These are phyloP conservation scores for Mycena leptocephala DNA, from an alignment of 768 basidiomycete species.

Conservation along the genomic window DNA sequence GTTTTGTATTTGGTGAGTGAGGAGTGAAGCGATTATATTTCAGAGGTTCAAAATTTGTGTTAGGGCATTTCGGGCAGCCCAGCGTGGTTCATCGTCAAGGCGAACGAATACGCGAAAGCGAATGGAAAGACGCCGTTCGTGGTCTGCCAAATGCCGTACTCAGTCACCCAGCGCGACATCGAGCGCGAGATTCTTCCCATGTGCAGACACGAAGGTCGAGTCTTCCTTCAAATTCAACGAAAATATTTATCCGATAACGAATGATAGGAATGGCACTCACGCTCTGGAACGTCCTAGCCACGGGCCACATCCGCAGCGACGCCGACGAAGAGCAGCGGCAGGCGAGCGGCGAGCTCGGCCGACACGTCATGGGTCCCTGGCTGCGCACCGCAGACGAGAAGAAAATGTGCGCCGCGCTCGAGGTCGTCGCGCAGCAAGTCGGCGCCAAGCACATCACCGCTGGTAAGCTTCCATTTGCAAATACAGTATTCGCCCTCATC, in stretches of 20 bases:
- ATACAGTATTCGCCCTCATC: background rate
- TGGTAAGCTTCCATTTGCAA: slow-evolving; percentile 10
- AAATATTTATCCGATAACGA: too few species aligned
- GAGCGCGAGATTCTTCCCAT: slow-evolving; percentile 63
- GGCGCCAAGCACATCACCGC: slow-evolving; percentile 50
- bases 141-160: slow-evolving; percentile 60
- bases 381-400: slow-evolving; percentile 51
- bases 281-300: slow-evolving; percentile 53
- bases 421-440: slow-evolving; percentile 57
- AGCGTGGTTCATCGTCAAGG: slow-evolving; percentile 56
- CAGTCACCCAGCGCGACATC: slow-evolving; percentile 52
- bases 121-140: slow-evolving; percentile 62
- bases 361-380: slow-evolving; percentile 46
- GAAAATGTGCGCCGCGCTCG: slow-evolving; percentile 51
- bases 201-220: slow-evolving; percentile 32
- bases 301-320: slow-evolving; percentile 46
- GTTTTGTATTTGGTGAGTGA: slow-evolving; percentile 56
- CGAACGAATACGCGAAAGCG: slow-evolving; percentile 60
- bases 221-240: too few species aligned
- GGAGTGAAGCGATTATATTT: background rate
- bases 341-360: slow-evolving; percentile 55
- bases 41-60: background rate
- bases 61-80: slow-evolving; percentile 51
- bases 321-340: slow-evolving; percentile 46
- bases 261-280: slow-evolving; percentile 51